Conservation (phyloP, 116 monocot genomes). For the Phalaenopsis hybrid region DNA sequence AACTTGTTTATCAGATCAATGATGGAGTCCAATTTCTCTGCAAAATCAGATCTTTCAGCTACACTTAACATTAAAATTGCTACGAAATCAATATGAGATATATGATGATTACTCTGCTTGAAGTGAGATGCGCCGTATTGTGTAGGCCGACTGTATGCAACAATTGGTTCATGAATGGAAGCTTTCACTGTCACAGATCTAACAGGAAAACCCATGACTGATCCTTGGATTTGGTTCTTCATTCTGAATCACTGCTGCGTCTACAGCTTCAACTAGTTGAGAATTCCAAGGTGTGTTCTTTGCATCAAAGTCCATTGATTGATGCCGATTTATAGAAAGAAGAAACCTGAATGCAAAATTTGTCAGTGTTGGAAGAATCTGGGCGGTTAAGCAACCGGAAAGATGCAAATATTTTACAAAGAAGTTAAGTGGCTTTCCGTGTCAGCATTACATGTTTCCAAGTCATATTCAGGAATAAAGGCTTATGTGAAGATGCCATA, state of each 20-base stretch:
- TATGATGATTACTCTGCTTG: conserved; percentile 28
- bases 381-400: not conserved
- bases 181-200: conserved; percentile 10
- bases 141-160: not conserved
- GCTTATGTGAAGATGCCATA: not conserved
- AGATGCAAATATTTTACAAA: not conserved
- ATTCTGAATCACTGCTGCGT: conserved; percentile 9
- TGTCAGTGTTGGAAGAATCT: not conserved
- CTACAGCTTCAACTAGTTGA: not conserved
- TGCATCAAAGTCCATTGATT: not conserved
- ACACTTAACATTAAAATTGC: not conserved
- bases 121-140: conserved; percentile 18
- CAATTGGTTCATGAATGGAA: conserved; percentile 14
- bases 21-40: conserved; percentile 26
- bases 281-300: not conserved
- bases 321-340: conserved; percentile 14
- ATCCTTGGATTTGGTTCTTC: conserved; percentile 27
- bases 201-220: conserved; percentile 33
- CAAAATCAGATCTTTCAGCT: not conserved
- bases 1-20: conserved; percentile 42
- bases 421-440: not conserved
- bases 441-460: conserved; percentile 18
- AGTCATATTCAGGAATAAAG: conserved; percentile 22
- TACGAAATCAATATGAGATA: not conserved
- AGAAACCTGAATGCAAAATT: conserved; percentile 1